Base-by-base conservation (phyloP, 176 grass and related monocot genomes). In the Oryza officinalis region DNA sequence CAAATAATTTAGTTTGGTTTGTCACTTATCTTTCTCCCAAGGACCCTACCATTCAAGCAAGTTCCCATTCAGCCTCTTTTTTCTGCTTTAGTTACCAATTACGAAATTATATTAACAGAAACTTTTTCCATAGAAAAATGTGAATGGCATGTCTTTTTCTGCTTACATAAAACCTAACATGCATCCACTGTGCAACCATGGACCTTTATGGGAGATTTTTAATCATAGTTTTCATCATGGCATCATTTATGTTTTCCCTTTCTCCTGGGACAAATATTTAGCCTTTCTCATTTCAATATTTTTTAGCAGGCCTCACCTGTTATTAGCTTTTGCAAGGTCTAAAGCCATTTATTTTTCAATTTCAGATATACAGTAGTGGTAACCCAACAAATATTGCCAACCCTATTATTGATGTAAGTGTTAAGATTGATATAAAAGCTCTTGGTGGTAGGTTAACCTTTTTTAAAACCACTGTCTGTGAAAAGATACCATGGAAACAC, bases 351-450 rank as follows among this genome's bases (percentile, higher is more conserved):
- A 52, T 33, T 67, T 65, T 75, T 37, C 79, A 76, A 49, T 91
- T 82, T 71, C 93, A 98, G 96, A 98, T 98, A 85, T 98, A 98
- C 70, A 98, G 96, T 84, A 98, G 96, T 33, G 96, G 96, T 47
- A 98, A 98, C 75, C 96, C 96, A 20, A 98, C 96, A 86, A 98
- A 98, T 86, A 98, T 98, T 86, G 96, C 96, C 72, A 98, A 98
- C 66, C 96, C 90, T 70, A 90, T 98, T 76, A 81, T 91, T 88
- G 96, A 98, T 88, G 96, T 95, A 67, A 98, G 82, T 84, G 78
- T 98, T 84, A 90, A 95, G 84, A 91, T 98, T 87, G 96, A 98
- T 89, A 91, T 98, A 86, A 98, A 93, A 85, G 91, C 96, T 76
- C 52, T 81, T 64, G 92, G 96, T 88, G 96, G 96, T 52, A 90